Evolutionary conservation across 805 yeast species (phyloP), one percentile per base, ranked within the genome.

Genomic region (Tetrapisispora fleetii): DNA sequence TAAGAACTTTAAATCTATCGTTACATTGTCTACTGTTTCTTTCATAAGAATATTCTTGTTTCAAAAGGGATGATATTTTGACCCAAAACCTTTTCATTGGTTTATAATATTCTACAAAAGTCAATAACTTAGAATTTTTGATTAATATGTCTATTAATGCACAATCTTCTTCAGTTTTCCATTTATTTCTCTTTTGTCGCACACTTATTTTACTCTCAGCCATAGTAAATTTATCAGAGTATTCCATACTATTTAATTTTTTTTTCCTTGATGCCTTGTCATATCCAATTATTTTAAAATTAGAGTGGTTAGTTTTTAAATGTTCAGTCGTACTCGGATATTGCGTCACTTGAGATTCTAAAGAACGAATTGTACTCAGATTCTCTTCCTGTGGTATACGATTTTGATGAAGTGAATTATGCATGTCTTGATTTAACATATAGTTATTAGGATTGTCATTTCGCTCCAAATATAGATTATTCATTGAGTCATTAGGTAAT

Each of bases 41-140:
- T 17, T 51, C 53, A 40, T 48, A 52, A 11, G 51, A 50, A 41
- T 55, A 51, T 39, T 48, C 52, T 22, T 55, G 52, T 11, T 39
- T 40, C 22, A 61, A 42, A n/a, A 54, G 52, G 18, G 51, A 47
- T 16, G 62, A 57, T n/a, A 59, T 52, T 24, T 52, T 53, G 10
- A 54, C 52, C 64, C 65, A 59, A 46, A 57, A 61, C 30, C 57
- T 58, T 39, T 59, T 59, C 63, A 59, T 59, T 11, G 63, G 63
- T 51, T 59, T 59, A 46, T 54, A 58, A 48, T 53, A 59, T 48
- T 59, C 63, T 10, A 58, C 55, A 45, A 46, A 56, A 9, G 56
- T 56, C 21, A 59, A 43, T 28, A 59, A 39, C 21, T 58, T 53
- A 11, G 60, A 47, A 45, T 58, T 48, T 11, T 47, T 43, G 33